Evolutionary conservation across 2,329 filamentous ascomycete species (phyloP).

Genomic region (Daldinia eschscholtzii): DNA sequence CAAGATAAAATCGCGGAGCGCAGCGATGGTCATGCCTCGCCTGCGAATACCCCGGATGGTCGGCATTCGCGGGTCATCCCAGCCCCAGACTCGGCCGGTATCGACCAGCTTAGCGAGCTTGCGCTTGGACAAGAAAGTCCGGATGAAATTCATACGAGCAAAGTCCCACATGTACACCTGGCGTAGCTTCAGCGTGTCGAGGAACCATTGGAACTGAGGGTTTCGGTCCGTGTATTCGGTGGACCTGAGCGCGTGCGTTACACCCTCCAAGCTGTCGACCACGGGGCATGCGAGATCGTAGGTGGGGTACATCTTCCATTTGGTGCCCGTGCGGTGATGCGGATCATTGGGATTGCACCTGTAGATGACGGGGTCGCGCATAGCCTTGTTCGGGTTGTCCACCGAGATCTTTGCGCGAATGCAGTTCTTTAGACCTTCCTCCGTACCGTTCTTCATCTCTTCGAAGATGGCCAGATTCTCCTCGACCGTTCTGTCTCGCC

Average conservation of each 20-base stretch:
- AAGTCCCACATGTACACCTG: slow-evolving; percentile 89
- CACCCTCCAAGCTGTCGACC: slow-evolving; percentile 83
- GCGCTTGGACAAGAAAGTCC: slow-evolving; percentile 85
- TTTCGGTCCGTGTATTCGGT: slow-evolving; percentile 92
- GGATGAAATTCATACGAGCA: slow-evolving; percentile 84
- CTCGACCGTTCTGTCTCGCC: slow-evolving; percentile 82
- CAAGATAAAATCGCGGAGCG: slow-evolving; percentile 85
- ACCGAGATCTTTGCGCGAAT: slow-evolving; percentile 95
- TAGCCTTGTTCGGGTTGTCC: slow-evolving; percentile 93
- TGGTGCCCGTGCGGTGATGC: slow-evolving; percentile 83
- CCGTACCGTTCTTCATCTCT: slow-evolving; percentile 90
- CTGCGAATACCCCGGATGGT: slow-evolving; percentile 84
- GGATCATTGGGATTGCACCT: slow-evolving; percentile 79
- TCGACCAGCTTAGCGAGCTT: slow-evolving; percentile 89
- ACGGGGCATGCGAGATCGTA: slow-evolving; percentile 90
- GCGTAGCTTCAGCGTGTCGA: slow-evolving; percentile 78
- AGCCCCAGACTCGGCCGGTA: slow-evolving; percentile 80
- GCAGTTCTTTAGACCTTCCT: slow-evolving; percentile 85
- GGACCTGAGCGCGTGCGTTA: slow-evolving; percentile 85
- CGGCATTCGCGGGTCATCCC: slow-evolving; percentile 90
- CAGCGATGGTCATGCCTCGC: slow-evolving; percentile 82
- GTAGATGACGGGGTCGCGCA: slow-evolving; percentile 98
- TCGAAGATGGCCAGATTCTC: slow-evolving; percentile 89
- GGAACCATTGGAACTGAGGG: slow-evolving; percentile 88
- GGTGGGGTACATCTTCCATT: slow-evolving; percentile 88